Evolutionary conservation across 2,329 filamentous ascomycete genomes (phyloP).

Genomic region (Ramularia endophylla): DNA sequence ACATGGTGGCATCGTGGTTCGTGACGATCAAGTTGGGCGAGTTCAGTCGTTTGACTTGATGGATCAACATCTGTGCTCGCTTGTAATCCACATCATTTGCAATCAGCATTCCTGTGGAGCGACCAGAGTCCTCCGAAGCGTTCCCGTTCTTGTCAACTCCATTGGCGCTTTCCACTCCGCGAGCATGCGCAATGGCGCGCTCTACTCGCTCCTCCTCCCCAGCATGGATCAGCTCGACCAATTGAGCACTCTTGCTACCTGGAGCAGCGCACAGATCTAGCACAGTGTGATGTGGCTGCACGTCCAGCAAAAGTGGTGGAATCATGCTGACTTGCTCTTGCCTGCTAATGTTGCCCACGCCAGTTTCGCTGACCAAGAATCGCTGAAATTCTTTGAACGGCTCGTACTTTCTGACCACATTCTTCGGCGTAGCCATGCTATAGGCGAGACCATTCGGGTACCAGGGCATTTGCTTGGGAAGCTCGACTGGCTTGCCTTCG

Average conservation of each 20-base stretch:
- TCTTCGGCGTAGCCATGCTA: constrained; percentile 98
- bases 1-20: constrained; percentile 95
- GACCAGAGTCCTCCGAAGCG: constrained; percentile 60
- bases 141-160: constrained; percentile 41
- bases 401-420: constrained; percentile 85
- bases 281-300: constrained; percentile 85
- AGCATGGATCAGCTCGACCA: constrained; percentile 88
- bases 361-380: constrained; percentile 95
- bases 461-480: constrained; percentile 78
- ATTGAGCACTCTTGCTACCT: constrained; percentile 92
- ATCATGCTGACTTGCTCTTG: constrained; percentile 99
- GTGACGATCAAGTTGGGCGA: constrained; percentile 96
- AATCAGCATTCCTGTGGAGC: constrained; percentile 84
- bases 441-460: constrained; percentile 94
- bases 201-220: constrained; percentile 84
- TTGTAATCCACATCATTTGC: constrained; percentile 98
- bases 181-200: constrained; percentile 60
- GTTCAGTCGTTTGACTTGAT: constrained; percentile 94
- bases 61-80: constrained; percentile 92
- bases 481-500: constrained; percentile 74
- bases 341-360: constrained; percentile 92
- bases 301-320: constrained; percentile 85
- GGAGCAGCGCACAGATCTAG: constrained; percentile 95
- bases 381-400: constrained; percentile 96
- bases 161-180: constrained; percentile 42